Evolutionary conservation across 129 eudicot species (phyloP).

Genomic region (Silybum marianum): DNA sequence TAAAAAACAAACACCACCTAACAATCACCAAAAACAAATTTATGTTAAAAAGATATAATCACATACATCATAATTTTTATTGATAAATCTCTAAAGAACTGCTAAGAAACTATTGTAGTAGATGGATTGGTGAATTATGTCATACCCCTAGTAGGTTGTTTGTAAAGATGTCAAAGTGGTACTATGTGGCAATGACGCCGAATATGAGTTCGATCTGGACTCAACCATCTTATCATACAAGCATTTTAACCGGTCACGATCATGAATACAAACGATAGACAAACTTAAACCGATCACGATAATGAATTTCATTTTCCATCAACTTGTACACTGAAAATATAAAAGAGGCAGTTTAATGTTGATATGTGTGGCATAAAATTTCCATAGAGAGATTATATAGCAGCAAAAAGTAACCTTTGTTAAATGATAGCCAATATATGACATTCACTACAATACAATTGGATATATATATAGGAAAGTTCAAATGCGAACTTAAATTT

Average conservation of each 20-base stretch:
- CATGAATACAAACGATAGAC: background rate
- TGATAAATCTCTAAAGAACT: no score
- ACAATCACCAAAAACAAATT: no score
- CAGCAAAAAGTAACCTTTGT: background rate
- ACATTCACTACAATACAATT: no score
- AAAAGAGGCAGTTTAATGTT: background rate
- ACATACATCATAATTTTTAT: no score
- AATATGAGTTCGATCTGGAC: background rate
- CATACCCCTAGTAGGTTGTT: background rate
- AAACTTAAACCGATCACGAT: background rate
- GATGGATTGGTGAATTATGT: background rate
- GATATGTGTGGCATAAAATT: no score
- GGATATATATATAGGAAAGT: no score
- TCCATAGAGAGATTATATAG: no score
- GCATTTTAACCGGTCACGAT: background rate
- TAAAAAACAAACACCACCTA: no score
- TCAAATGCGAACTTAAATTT: no score
- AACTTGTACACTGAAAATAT: no score
- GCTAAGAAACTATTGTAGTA: no score
- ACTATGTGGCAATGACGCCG: background rate
- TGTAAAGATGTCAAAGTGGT: background rate
- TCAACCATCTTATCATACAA: background rate
- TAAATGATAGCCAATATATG: background rate
- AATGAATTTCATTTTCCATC: background rate
- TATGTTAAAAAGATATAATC: no score